A percentile compares a stretch with the other conserved stretches of the same genome.
Conservation (phyloP, 139 green algal genomes). For the Picochlorum sp. region DNA sequence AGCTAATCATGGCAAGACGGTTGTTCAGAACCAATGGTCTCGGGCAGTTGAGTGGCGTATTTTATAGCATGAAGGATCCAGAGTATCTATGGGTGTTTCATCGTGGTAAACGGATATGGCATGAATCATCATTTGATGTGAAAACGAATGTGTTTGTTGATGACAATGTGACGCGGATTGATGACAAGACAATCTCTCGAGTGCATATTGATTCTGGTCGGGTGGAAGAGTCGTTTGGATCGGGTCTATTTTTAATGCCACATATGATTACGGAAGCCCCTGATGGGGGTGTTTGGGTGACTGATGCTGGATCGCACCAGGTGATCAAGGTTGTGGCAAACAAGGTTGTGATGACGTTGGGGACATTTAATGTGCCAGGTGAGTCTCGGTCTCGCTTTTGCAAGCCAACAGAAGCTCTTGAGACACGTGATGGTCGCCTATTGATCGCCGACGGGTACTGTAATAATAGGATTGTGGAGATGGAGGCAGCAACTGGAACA, state of each 20-base stretch:
- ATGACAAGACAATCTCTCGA: constrained; percentile 29
- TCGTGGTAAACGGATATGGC: constrained; percentile 47
- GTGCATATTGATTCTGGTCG: constrained; percentile 9
- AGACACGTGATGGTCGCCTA: constrained; percentile 57
- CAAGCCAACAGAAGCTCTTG: constrained; percentile 72
- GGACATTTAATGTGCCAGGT: constrained; percentile 39
- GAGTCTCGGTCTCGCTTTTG: constrained; percentile 47
- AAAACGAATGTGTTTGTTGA: constrained; percentile 17
- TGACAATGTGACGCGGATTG: constrained; percentile 27
- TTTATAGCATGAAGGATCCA: constrained; percentile 5
- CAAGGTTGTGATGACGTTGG: constrained; percentile 46
- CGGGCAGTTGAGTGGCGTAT: constrained; percentile 33
- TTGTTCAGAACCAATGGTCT: not conserved
- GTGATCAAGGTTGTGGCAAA: constrained; percentile 53
- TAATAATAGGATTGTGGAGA: constrained; percentile 32
- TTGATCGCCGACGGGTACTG: constrained; percentile 72
- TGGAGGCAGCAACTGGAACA: constrained; percentile 31
- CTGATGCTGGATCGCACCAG: constrained; percentile 44
- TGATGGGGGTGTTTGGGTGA: constrained; percentile 63
- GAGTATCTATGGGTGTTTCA: constrained; percentile 63
- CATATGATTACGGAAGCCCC: constrained; percentile 67
- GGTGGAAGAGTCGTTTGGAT: constrained; percentile 33
- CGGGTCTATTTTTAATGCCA: constrained; percentile 57
- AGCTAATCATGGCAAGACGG: not conserved
- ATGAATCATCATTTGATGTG: constrained; percentile 26